phyloP scores from a whole-genome alignment of 1,139 yeast species.

The Candida sp. region DNA sequence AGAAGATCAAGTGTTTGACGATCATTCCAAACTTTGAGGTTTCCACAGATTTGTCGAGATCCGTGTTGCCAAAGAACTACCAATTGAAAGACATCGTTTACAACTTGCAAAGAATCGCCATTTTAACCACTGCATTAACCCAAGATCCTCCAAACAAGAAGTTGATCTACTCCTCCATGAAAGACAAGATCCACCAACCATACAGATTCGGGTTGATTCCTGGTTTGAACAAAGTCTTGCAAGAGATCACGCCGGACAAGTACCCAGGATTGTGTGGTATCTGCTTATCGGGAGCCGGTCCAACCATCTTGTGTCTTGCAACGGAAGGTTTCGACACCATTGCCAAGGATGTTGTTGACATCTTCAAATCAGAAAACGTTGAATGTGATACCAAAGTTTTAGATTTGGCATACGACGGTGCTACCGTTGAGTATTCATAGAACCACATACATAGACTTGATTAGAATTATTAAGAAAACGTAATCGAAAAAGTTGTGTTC shows the following conservation, averaged over 20 bases:
- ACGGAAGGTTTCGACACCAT: constrained; percentile 86
- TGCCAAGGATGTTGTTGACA: constrained; percentile 71
- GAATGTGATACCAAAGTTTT: constrained; percentile 82
- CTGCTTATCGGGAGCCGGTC: constrained; percentile 98
- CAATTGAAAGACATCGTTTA: constrained; percentile 85
- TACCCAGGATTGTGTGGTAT: constrained; percentile 91
- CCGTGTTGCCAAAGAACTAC: constrained; percentile 83
- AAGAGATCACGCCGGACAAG: constrained; percentile 80
- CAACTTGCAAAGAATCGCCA: constrained; percentile 64
- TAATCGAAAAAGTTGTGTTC: not conserved
- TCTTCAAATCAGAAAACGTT: constrained; percentile 71
- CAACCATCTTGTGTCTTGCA: constrained; percentile 93
- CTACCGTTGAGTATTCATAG: constrained; percentile 37
- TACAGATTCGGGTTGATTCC: constrained; percentile 92
- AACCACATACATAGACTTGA: not conserved
- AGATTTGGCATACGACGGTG: constrained; percentile 90
- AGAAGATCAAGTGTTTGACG: constrained; percentile 83
- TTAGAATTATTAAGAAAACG: not conserved
- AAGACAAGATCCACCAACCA: constrained; percentile 95
- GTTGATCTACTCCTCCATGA: constrained; percentile 93
- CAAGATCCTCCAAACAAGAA: constrained; percentile 81
- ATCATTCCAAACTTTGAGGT: constrained; percentile 95
- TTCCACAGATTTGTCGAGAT: constrained; percentile 89
- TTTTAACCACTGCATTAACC: constrained; percentile 75
- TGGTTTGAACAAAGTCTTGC: constrained; percentile 81